Base-by-base conservation (phyloP, 345 rosid species). In the Ceriops decandra region DNA sequence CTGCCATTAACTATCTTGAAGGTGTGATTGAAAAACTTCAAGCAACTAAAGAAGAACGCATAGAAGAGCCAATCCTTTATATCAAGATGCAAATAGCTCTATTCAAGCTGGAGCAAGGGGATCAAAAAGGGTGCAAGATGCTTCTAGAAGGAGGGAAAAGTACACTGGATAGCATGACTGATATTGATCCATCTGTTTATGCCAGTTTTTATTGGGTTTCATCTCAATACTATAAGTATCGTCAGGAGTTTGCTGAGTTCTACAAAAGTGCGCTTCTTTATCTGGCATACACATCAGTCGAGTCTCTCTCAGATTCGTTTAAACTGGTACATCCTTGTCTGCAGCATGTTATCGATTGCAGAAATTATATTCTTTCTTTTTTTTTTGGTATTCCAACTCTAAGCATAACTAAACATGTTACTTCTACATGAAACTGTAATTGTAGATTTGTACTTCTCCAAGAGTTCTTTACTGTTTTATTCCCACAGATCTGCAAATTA, bases 251-350 rank as follows among this genome's bases (percentile, higher is more conserved):
- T 75, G 90, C 99, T 15, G 97, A 88, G 77, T 95, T 90, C 74
- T 95, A 92, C 81, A 90, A 82, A 79, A 87, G 81, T 80, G 97
- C 99, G 61, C 95, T 95, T 58, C 92, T 95, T 54, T 95, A 92
- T 81, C 85, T 95, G 66, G 99, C 99, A n/a, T 95, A 95, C 76
- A 90, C 96, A 2, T 84, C 97, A 58, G 97, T 89, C 77, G 98
- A 92, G 64, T 90, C 90, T 26, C 92, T 95, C 56, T 95, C 99
- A 6, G 97, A 87, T 47, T 86, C 98, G 63, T 92, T 92, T 82
- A 92, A 92, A 86, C 86, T 92, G 97, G 99, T 95, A 80, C 57
- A 65, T 46, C n/a, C 63, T 60, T 68, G 49, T 62, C 58, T 16
- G 17, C 19, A 42, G 15, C 16, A 42, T 42, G 49, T 15, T 42